phyloP scores from a whole-genome alignment of 345 rosid species.

The Camelina laxa region DNA sequence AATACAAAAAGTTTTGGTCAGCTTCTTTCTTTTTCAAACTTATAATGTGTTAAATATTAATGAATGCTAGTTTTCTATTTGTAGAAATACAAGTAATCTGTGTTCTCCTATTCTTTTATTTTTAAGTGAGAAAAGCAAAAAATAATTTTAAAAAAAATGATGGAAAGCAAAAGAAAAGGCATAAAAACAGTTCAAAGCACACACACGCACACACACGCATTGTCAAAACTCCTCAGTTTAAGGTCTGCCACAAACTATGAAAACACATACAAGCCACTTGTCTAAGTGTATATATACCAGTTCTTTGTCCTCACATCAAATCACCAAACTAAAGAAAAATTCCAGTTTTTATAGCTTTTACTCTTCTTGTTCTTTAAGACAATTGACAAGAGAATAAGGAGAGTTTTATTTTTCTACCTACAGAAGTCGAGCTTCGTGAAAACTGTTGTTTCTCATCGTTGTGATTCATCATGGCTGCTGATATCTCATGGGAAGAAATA shows the following conservation, averaged over 20 bases:
- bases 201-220: background rate
- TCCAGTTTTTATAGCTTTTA: background rate
- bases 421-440: background rate
- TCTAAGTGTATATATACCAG: conserved; percentile 30
- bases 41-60: background rate
- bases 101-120: background rate
- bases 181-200: conserved; percentile 42
- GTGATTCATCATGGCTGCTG: conserved; percentile 41
- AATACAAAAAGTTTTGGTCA: too few species aligned
- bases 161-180: conserved; percentile 41
- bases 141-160: background rate
- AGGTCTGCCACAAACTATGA: conserved; percentile 35
- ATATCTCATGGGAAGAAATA: conserved; percentile 46
- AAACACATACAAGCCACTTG: conserved; percentile 4
- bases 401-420: background rate
- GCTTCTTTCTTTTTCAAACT: too few species aligned
- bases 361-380: conserved; percentile 24
- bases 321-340: conserved; percentile 31
- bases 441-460: conserved; percentile 3
- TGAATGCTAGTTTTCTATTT: conserved; percentile 20
- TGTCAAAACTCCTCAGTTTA: conserved; percentile 38
- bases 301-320: conserved; percentile 15
- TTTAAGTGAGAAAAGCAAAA: background rate
- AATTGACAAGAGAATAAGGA: conserved; percentile 14
- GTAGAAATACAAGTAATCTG: conserved; percentile 10